These are phyloP conservation scores for Amphirosellinia nigrospora DNA, from an alignment of 495 filamentous ascomycete species.

Conservation along the genomic window DNA sequence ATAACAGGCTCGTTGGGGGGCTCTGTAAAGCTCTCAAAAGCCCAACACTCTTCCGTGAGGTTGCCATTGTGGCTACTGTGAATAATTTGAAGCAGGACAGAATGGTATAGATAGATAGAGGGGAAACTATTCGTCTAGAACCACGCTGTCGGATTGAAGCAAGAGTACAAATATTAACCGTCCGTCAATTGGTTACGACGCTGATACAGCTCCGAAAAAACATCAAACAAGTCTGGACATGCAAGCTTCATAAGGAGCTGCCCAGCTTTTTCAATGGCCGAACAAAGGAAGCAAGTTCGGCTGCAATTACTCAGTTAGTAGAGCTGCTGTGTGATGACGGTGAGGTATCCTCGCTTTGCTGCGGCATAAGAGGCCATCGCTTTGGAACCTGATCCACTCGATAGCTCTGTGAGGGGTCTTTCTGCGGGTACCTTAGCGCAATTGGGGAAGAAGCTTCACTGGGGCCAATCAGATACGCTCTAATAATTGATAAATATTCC, in stretches of 20 bases:
- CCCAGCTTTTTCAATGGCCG: slow-evolving; percentile 15
- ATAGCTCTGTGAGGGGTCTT: not conserved
- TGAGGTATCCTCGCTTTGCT: slow-evolving; percentile 23
- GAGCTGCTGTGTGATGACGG: slow-evolving; percentile 17
- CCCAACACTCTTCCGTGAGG: slow-evolving; percentile 30
- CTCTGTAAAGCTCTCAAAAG: slow-evolving; percentile 35
- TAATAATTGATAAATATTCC: slow-evolving; percentile 8
- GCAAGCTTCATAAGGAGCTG: slow-evolving; percentile 5
- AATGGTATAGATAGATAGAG: not conserved
- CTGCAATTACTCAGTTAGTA: slow-evolving; percentile 20
- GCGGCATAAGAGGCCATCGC: slow-evolving; percentile 20
- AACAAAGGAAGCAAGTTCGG: slow-evolving; percentile 19
- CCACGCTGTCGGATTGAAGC: not conserved
- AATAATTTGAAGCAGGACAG: not conserved
- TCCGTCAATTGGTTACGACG: not conserved
- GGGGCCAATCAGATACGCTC: not conserved
- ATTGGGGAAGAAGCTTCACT: not conserved
- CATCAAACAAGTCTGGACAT: not conserved
- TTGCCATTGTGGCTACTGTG: slow-evolving; percentile 26
- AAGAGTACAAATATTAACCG: not conserved
- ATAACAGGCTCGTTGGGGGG: not conserved
- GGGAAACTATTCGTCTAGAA: not conserved
- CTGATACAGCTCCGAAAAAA: not conserved
- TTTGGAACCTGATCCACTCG: not conserved
- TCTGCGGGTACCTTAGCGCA: slow-evolving; percentile 8